These are phyloP conservation scores for Prillingera fragicola DNA, from an alignment of 1,284 basidiomycete genomes.

Conservation along the genomic window DNA sequence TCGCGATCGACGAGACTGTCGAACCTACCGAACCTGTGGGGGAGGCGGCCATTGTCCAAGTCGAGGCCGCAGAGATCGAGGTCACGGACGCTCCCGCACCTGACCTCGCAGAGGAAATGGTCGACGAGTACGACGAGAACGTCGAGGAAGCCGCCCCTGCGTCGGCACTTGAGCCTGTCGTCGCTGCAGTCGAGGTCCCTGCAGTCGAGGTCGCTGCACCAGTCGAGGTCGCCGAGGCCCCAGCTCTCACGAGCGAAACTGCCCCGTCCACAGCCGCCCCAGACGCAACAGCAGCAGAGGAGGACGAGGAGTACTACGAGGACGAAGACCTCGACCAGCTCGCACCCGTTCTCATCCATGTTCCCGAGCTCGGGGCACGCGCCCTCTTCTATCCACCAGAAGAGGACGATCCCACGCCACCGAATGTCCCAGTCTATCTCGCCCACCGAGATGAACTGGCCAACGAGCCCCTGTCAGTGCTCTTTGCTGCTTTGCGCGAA, in stretches of 20 bases:
- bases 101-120: constrained; percentile 21
- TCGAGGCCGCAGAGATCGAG: neutral
- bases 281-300: constrained; percentile 14
- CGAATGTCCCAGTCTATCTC: constrained; percentile 25
- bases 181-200: constrained; percentile 6
- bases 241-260: neutral
- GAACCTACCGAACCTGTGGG: neutral
- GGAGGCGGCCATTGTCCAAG: neutral
- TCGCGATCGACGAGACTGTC: constrained; percentile 3
- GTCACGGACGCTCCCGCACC: no score
- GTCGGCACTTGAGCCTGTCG: constrained; percentile 13
- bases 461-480: constrained; percentile 25
- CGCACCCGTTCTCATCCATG: constrained; percentile 31
- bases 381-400: constrained; percentile 27
- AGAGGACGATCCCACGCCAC: constrained; percentile 3
- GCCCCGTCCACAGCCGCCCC: neutral
- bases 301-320: constrained; percentile 5
- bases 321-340: constrained; percentile 11
- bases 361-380: constrained; percentile 23
- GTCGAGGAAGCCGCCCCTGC: no score
- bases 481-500: constrained; percentile 24
- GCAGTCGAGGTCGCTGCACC: no score
- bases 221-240: neutral
- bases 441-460: constrained; percentile 27
- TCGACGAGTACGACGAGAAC: constrained; percentile 12